Conservation (phyloP, 768 basidiomycete genomes). For the Paxillus ammoniavirescens region DNA sequence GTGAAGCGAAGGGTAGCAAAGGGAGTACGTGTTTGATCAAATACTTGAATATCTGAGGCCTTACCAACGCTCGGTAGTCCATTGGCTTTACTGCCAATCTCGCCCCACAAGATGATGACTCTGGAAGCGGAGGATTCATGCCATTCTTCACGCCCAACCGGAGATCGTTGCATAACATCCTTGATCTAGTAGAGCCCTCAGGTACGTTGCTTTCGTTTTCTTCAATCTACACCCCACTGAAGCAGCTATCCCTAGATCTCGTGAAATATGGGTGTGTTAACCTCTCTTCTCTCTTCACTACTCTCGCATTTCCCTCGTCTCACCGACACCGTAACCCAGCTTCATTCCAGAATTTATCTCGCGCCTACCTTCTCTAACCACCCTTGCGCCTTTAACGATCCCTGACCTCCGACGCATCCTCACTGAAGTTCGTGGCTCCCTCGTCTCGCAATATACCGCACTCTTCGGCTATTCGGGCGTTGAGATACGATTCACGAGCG, state of each 20-base stretch:
- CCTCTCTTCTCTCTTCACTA: neutral
- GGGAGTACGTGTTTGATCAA: constrained; percentile 57
- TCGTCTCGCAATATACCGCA: constrained; percentile 86
- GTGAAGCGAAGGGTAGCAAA: constrained; percentile 79
- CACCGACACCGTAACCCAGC: constrained; percentile 33
- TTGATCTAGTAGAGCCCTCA: constrained; percentile 71
- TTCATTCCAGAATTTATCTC: constrained; percentile 97
- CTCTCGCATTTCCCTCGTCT: neutral
- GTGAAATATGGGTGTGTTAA: constrained; percentile 70
- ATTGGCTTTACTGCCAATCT: constrained; percentile 79
- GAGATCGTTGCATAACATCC: constrained; percentile 46
- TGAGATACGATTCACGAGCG: constrained; percentile 83
- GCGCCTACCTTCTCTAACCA: constrained; percentile 88
- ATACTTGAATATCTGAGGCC: neutral
- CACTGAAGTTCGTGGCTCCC: constrained; percentile 87
- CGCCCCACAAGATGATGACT: constrained; percentile 38
- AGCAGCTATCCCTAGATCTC: constrained; percentile 51
- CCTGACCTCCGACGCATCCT: constrained; percentile 86
- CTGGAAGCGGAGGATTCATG: constrained; percentile 35
- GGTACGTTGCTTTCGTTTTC: constrained; percentile 38
- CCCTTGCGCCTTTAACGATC: constrained; percentile 75
- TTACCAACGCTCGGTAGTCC: constrained; percentile 49
- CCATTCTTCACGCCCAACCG: constrained; percentile 82
- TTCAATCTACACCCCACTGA: neutral
- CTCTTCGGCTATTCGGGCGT: constrained; percentile 82